Evolutionary conservation across 257 asterid genomes (phyloP).

Genomic region (Solanum tarijense): DNA sequence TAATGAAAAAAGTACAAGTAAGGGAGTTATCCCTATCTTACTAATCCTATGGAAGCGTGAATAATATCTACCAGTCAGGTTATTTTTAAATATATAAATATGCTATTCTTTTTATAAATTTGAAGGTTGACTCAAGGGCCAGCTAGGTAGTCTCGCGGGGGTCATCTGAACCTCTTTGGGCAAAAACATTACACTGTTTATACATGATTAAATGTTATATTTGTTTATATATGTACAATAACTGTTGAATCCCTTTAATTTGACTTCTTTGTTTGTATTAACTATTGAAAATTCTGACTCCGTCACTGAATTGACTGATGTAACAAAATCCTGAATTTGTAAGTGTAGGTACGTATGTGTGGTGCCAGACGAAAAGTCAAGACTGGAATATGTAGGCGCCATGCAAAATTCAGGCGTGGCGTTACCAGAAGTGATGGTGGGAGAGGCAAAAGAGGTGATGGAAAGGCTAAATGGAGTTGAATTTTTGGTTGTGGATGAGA

Average conservation of each 20-base stretch:
- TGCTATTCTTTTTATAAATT: neutral
- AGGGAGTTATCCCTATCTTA: neutral
- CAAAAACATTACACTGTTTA: neutral
- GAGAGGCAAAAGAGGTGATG: conserved; percentile 15
- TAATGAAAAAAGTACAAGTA: neutral
- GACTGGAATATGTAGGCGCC: conserved; percentile 8
- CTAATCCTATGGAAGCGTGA: neutral
- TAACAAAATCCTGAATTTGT: neutral
- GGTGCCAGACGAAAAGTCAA: conserved; percentile 13
- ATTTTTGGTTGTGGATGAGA: conserved; percentile 21
- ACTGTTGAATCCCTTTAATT: too few relatives aligned
- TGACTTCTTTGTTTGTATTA: neutral
- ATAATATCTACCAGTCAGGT: neutral
- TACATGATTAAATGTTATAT: neutral
- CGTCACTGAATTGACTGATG: neutral
- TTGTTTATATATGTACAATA: neutral
- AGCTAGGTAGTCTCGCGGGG: neutral
- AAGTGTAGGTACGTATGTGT: neutral
- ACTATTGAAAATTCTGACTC: neutral
- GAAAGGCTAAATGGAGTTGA: conserved; percentile 14
- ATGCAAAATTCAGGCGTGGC: conserved; percentile 3
- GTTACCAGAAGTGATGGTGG: conserved; percentile 25
- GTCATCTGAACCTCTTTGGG: neutral
- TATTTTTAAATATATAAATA: neutral
- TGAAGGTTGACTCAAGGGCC: neutral